Evolutionary conservation across 495 filamentous ascomycete genomes (phyloP).

Genomic region (Tetracladium marchalianum): DNA sequence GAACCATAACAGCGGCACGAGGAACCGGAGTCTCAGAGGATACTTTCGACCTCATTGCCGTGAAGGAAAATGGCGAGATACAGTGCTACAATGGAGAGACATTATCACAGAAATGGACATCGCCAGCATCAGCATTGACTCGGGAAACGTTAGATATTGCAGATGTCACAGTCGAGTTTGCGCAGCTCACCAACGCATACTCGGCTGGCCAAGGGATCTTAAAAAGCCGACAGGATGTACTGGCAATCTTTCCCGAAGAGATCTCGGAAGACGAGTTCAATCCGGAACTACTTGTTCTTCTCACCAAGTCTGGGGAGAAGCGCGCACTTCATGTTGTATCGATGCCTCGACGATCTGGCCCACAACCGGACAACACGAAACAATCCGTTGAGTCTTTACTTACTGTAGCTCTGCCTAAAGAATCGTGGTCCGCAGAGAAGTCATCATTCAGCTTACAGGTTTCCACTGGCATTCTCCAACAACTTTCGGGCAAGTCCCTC

Average conservation of each 20-base stretch:
- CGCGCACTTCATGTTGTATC: constrained; percentile 38
- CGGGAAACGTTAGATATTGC: constrained; percentile 14
- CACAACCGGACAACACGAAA: background rate
- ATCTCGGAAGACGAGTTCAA: constrained; percentile 35
- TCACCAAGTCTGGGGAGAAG: constrained; percentile 23
- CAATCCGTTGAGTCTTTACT: constrained; percentile 17
- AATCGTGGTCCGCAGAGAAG: background rate
- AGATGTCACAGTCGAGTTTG: constrained; percentile 25
- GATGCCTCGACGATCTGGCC: constrained; percentile 19
- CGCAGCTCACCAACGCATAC: constrained; percentile 24
- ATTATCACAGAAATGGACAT: constrained; percentile 31
- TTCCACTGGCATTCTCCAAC: constrained; percentile 43
- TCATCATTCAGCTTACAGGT: constrained; percentile 43
- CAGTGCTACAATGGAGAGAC: constrained; percentile 32
- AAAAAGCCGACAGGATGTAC: constrained; percentile 31
- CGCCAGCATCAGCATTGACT: constrained; percentile 9
- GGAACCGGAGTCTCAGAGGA: background rate
- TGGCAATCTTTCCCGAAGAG: constrained; percentile 20
- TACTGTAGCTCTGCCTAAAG: constrained; percentile 1
- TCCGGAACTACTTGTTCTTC: constrained; percentile 36
- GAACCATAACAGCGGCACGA: constrained; percentile 1
- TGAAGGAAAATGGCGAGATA: constrained; percentile 32
- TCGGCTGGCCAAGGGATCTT: constrained; percentile 35
- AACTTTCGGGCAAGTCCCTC: constrained; percentile 33
- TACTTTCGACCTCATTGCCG: constrained; percentile 21